These are phyloP conservation scores for Protea cynaroides DNA, from an alignment of 164 flowering plant genomes.

Conservation along the genomic window DNA sequence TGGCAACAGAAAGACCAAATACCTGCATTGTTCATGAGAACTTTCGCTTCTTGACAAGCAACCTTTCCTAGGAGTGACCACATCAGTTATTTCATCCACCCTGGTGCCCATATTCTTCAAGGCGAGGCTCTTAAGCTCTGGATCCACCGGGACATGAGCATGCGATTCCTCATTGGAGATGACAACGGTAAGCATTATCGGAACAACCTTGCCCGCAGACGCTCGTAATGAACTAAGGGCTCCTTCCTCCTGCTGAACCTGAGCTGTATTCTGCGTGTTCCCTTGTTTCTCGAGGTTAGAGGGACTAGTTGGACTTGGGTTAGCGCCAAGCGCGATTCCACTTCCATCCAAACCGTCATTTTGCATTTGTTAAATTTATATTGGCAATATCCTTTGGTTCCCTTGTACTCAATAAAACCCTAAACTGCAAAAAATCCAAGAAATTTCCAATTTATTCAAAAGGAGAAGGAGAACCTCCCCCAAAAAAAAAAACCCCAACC, in stretches of 20 bases:
- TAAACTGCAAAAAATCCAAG: background rate
- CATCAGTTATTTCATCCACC: conserved; percentile 9
- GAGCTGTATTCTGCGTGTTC: background rate
- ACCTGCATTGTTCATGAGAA: conserved; percentile 65
- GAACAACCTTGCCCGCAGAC: conserved; percentile 5
- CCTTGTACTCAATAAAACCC: background rate
- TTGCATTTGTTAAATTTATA: conserved; percentile 16
- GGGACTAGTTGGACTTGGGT: background rate
- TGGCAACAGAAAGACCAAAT: background rate
- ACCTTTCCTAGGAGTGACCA: conserved; percentile 27
- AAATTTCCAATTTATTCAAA: background rate
- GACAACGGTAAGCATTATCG: conserved; percentile 17
- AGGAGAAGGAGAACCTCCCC: background rate
- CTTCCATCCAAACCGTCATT: conserved; percentile 8
- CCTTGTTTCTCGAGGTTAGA: conserved; percentile 8
- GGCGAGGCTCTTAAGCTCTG: conserved; percentile 5
- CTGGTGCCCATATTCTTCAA: background rate
- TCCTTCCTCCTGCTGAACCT: conserved; percentile 1
- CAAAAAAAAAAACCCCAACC: background rate
- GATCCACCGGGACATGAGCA: conserved; percentile 1
- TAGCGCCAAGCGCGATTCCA: background rate
- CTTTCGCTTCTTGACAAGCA: conserved; percentile 36
- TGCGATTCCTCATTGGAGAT: conserved; percentile 10
- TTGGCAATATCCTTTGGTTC: background rate
- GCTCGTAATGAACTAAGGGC: conserved; percentile 1